Evolutionary conservation across 2,329 filamentous ascomycete species (phyloP), one percentile per base, ranked within the genome.

Genomic region (Colletotrichum graminicola): DNA sequence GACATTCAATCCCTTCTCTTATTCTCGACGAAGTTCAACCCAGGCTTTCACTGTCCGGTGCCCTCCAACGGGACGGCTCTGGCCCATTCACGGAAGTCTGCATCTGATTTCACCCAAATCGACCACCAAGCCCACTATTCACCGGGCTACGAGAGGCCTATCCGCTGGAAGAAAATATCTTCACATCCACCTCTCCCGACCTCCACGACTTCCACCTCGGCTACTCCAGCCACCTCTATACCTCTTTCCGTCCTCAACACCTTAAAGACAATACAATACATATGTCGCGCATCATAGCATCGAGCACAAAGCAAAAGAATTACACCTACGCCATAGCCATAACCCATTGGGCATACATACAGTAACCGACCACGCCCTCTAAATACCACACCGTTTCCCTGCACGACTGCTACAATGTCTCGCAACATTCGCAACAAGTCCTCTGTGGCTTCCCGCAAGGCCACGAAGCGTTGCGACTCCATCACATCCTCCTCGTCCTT

Each of bases 1-100:
- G 87, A 88, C 85, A 85, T 87, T 87, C 84, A 86, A 88, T 82
- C 80, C 65, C 51, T 62, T 60, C 75, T 80, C 81, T 64, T 55
- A 59, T 73, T 74, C 73, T 90, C 88, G 90, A 92, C 90, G 87
- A 88, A 91, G 91, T 90, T 91, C 82, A 85, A 34, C 54, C 43
- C 83, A 88, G 88, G 83, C 84, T 85, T 84, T 84, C 81, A 82
- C 82, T 83, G 82, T 86, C 80, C 77, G 75, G 77, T 78, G 75
- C 77, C 75, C 75, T 76, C 67, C 74, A 74, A 74, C 70, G 60
- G 74, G 73, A 77, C 78, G 78, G 77, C 77, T 78, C 78, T 79
- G 76, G 68, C 76, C 73, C 77, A 80, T 80, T 76, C 75, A 74
- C 75, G 78, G 80, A 76, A 82, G 81, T 79, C 80, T 82, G 79